These are phyloP conservation scores for Truncatella angustata DNA, from an alignment of 2,329 filamentous ascomycete genomes.

Conservation along the genomic window DNA sequence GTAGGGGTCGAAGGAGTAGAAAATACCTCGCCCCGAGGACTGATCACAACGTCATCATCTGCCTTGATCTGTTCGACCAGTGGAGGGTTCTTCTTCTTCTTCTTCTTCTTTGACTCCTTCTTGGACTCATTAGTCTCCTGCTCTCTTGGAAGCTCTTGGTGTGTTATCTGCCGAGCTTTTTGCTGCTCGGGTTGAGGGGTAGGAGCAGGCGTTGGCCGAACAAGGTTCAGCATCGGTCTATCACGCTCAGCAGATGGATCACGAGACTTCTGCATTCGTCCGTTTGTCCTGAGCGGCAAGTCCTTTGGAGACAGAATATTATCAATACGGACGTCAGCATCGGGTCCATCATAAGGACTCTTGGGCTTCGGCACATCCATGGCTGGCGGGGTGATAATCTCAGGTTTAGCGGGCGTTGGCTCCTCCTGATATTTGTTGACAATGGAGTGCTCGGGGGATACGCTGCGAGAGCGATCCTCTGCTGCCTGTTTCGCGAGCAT, in stretches of 20 bases:
- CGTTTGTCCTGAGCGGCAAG: constrained; percentile 22
- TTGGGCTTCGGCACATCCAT: constrained; percentile 43
- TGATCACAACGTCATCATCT: constrained; percentile 35
- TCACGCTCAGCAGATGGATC: constrained; percentile 55
- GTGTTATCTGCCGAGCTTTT: constrained; percentile 16
- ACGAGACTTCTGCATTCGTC: constrained; percentile 22
- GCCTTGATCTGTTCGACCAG: constrained; percentile 13
- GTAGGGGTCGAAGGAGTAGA: constrained; percentile 40
- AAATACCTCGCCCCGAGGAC: constrained; percentile 40
- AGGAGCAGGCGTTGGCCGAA: constrained; percentile 56
- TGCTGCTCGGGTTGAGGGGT: constrained; percentile 49
- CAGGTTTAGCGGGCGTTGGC: constrained; percentile 33
- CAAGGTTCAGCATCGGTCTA: constrained; percentile 58
- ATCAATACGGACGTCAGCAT: constrained; percentile 64
- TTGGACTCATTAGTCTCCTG: neutral
- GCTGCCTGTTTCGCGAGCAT: constrained; percentile 52
- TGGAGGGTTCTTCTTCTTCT: constrained; percentile 6
- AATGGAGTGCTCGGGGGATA: constrained; percentile 52
- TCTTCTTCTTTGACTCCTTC: constrained; percentile 13
- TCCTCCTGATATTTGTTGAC: constrained; percentile 51
- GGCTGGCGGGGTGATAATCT: constrained; percentile 55
- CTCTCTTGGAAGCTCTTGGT: constrained; percentile 7
- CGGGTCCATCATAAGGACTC: constrained; percentile 54
- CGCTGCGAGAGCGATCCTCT: constrained; percentile 50
- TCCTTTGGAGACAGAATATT: constrained; percentile 56